Evolutionary conservation across 2,329 filamentous ascomycete genomes (phyloP).

Genomic region (Lachnellula occidentalis): DNA sequence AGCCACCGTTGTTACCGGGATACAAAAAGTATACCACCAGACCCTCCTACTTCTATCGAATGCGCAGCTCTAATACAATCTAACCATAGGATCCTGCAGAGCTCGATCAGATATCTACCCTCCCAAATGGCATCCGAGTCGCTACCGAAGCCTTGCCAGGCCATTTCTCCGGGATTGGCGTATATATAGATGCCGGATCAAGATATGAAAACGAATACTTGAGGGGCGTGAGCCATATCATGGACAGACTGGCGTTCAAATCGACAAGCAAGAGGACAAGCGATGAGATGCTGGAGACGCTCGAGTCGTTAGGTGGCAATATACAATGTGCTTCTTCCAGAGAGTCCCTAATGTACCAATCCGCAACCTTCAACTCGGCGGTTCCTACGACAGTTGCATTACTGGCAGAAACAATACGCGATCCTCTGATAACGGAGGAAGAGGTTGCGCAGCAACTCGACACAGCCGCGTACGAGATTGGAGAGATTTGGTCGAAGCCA

Average conservation of each 20-base stretch:
- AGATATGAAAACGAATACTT: conserved; percentile 84
- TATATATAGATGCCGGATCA: conserved; percentile 93
- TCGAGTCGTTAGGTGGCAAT: conserved; percentile 88
- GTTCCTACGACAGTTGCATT: conserved; percentile 77
- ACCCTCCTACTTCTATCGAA: background rate
- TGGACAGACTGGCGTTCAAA: conserved; percentile 94
- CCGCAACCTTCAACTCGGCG: conserved; percentile 91
- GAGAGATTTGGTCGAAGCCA: conserved; percentile 95
- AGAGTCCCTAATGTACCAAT: conserved; percentile 98
- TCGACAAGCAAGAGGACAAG: conserved; percentile 65
- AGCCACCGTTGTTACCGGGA: conserved; percentile 28
- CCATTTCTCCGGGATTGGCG: conserved; percentile 89
- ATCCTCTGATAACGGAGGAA: conserved; percentile 76
- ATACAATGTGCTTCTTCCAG: conserved; percentile 94
- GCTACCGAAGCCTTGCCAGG: conserved; percentile 92
- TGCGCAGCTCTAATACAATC: conserved; percentile 13
- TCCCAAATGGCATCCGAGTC: conserved; percentile 89
- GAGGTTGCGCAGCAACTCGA: conserved; percentile 83
- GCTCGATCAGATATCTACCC: conserved; percentile 79
- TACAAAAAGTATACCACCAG: conserved; percentile 29
- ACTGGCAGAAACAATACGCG: conserved; percentile 87
- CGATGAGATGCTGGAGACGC: conserved; percentile 80
- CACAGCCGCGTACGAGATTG: conserved; percentile 92
- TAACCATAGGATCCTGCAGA: conserved; percentile 68
- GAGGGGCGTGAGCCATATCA: conserved; percentile 89